Percentiles rank a stretch among this genome's conserved stretches.
phyloP scores from a whole-genome alignment of 192 early-diverging fungal species.

The Physocladia obscura region DNA sequence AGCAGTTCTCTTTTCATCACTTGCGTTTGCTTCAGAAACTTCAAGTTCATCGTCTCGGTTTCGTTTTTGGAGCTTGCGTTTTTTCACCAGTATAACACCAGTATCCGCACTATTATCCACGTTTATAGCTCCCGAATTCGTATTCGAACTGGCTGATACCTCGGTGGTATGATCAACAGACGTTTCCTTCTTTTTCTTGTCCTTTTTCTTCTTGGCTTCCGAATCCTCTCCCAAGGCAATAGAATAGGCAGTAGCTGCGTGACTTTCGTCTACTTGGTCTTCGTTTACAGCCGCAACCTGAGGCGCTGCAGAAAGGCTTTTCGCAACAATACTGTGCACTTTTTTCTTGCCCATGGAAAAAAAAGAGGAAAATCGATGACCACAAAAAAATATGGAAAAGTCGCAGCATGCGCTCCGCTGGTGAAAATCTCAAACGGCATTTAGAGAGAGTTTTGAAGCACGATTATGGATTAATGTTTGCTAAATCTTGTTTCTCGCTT shows the following conservation, averaged over 20 bases:
- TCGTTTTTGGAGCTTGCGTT: neutral
- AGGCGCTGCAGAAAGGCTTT: too few relatives aligned
- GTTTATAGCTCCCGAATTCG: neutral
- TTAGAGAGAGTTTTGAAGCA: too few relatives aligned
- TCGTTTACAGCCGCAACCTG: neutral
- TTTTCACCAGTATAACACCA: neutral
- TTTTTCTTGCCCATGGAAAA: neutral
- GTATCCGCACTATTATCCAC: neutral
- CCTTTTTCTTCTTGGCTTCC: neutral
- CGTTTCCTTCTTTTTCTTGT: conserved; percentile 8
- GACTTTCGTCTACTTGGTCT: neutral
- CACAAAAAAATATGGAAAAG: too few relatives aligned
- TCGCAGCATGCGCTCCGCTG: conserved; percentile 22
- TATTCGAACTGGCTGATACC: too few relatives aligned
- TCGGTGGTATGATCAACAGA: neutral
- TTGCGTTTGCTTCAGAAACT: neutral
- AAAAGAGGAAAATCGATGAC: too few relatives aligned
- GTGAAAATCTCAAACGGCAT: conserved; percentile 2
- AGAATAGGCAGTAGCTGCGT: too few relatives aligned
- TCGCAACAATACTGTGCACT: neutral
- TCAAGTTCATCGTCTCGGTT: neutral
- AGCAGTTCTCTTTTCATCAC: neutral
- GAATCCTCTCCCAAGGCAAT: neutral
- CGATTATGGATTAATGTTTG: too few relatives aligned
- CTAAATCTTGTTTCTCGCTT: too few relatives aligned